Evolutionary conservation across 495 filamentous ascomycete species (phyloP).

Genomic region (Oleoguttula mirabilis): DNA sequence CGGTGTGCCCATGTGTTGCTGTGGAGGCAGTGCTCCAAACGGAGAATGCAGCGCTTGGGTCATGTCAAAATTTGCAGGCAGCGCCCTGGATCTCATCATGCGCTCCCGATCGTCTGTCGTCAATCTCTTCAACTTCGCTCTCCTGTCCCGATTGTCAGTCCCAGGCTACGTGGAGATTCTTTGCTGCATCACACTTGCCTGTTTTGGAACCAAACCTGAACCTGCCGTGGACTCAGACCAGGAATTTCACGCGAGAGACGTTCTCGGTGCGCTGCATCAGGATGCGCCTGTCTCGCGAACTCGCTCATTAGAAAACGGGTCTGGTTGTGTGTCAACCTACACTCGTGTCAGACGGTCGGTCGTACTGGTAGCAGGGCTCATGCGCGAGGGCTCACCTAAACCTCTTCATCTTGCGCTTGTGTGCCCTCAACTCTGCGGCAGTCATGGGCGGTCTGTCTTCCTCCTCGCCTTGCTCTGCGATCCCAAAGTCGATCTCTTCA

Average conservation of each 20-base stretch:
- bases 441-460: constrained; percentile 43
- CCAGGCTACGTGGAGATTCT: neutral
- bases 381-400: constrained; percentile 56
- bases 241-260: constrained; percentile 84
- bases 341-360: no score
- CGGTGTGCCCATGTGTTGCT: constrained; percentile 36
- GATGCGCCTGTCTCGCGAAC: constrained; percentile 89
- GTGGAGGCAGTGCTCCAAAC: constrained; percentile 34
- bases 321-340: constrained; percentile 88
- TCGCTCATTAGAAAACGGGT: constrained; percentile 96
- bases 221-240: constrained; percentile 82
- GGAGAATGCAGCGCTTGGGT: constrained; percentile 81
- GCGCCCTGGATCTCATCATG: constrained; percentile 83
- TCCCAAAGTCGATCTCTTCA: constrained; percentile 26
- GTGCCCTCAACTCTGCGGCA: constrained; percentile 57
- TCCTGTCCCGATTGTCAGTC: constrained; percentile 37
- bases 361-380: no score
- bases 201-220: constrained; percentile 99
- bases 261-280: constrained; percentile 86
- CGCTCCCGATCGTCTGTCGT: constrained; percentile 87
- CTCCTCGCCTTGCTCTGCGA: constrained; percentile 43
- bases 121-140: constrained; percentile 90
- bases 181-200: constrained; percentile 44
- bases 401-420: constrained; percentile 90
- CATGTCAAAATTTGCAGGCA: constrained; percentile 88